phyloP scores from a whole-genome alignment of 768 basidiomycete genomes.

The Psilocybe subaeruginosa region DNA sequence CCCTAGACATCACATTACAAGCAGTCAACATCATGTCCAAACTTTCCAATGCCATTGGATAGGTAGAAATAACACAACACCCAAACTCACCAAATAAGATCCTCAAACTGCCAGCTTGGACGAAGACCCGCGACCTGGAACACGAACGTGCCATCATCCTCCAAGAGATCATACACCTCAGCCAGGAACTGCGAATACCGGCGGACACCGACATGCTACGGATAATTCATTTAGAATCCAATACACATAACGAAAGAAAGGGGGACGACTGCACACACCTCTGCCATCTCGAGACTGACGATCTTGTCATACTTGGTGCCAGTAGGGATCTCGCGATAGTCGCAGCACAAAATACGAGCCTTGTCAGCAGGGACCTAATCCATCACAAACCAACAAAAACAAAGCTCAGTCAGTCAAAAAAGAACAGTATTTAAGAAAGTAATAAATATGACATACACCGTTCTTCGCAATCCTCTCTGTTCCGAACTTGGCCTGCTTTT shows the following conservation, averaged over 20 bases:
- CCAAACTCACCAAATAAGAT: constrained; percentile 80
- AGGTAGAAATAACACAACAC: too few species aligned
- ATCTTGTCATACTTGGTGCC: constrained; percentile 89
- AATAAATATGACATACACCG: constrained; percentile 45
- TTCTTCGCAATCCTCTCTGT: constrained; percentile 86
- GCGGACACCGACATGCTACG: constrained; percentile 91
- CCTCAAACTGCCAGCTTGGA: constrained; percentile 98
- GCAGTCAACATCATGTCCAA: too few species aligned
- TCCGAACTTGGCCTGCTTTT: constrained; percentile 92
- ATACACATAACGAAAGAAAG: background rate
- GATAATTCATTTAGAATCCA: constrained; percentile 4
- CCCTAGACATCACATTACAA: constrained; percentile 46
- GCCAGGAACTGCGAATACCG: constrained; percentile 87
- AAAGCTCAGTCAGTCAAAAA: too few species aligned
- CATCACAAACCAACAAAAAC: too few species aligned
- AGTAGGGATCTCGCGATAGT: constrained; percentile 89
- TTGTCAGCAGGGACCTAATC: constrained; percentile 55
- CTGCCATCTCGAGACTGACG: constrained; percentile 97
- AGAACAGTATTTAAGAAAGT: too few species aligned
- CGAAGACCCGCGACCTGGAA: constrained; percentile 98
- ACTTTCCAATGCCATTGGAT: too few species aligned
- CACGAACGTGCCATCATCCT: constrained; percentile 93
- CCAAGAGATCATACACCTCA: constrained; percentile 91
- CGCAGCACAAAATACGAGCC: constrained; percentile 90
- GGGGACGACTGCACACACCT: constrained; percentile 48